phyloP scores from a whole-genome alignment of 2,329 filamentous ascomycete genomes.

The Nannizziopsis arthrosporioides region DNA sequence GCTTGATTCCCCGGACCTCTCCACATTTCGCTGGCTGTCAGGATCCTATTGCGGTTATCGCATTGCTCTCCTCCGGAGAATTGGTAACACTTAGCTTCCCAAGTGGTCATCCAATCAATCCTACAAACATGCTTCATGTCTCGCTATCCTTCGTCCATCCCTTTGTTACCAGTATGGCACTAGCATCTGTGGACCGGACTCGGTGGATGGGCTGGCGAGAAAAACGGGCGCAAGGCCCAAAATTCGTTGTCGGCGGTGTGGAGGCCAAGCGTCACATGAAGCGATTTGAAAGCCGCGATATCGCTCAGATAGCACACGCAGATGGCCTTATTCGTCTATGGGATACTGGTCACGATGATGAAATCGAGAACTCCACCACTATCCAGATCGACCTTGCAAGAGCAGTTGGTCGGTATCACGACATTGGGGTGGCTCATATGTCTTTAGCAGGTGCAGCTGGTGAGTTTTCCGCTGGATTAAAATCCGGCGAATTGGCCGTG shows the following conservation, averaged over 20 bases:
- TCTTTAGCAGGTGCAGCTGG: conserved; percentile 69
- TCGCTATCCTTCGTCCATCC: conserved; percentile 83
- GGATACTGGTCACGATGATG: conserved; percentile 84
- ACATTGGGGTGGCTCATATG: conserved; percentile 66
- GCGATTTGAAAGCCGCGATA: conserved; percentile 68
- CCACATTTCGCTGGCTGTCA: conserved; percentile 81
- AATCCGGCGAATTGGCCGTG: conserved; percentile 70
- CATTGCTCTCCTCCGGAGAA: conserved; percentile 73
- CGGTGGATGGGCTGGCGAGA: conserved; percentile 90
- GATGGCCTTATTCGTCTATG: conserved; percentile 87
- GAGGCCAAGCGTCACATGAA: conserved; percentile 58
- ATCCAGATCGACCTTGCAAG: conserved; percentile 79
- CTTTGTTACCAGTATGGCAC: conserved; percentile 61
- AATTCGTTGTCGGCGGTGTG: conserved; percentile 66
- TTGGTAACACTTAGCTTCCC: conserved; percentile 84
- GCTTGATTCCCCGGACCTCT: conserved; percentile 66
- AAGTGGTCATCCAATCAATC: conserved; percentile 77
- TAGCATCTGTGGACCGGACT: conserved; percentile 64
- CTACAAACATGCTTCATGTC: conserved; percentile 83
- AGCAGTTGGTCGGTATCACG: conserved; percentile 65
- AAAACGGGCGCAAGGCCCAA: conserved; percentile 63
- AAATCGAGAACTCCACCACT: conserved; percentile 73
- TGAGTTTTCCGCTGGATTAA: conserved; percentile 73
- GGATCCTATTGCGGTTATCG: conserved; percentile 77
- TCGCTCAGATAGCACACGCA: conserved; percentile 76